Evolutionary conservation across 192 early-diverging fungal species (phyloP).

Genomic region (Coemansia sp.): DNA sequence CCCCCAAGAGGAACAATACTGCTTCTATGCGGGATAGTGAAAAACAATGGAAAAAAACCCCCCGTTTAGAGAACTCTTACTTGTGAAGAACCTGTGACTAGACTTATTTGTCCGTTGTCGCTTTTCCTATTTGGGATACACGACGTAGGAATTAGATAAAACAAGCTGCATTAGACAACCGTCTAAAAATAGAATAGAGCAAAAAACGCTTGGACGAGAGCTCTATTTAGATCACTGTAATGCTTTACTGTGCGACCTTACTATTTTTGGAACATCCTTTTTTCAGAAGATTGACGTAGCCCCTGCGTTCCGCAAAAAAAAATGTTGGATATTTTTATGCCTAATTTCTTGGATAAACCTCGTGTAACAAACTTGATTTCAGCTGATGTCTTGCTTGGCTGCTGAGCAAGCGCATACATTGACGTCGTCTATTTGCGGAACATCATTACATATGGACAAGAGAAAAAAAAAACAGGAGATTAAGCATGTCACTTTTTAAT

Average conservation of each 20-base stretch:
- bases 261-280: slow-evolving; percentile 1
- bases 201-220: neutral
- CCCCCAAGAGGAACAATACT: neutral
- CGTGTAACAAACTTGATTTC: neutral
- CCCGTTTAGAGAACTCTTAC: neutral
- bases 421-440: neutral
- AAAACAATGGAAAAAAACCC: neutral
- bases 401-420: neutral
- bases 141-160: neutral
- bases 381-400: neutral
- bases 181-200: neutral
- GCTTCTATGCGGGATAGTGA: slow-evolving; percentile 8
- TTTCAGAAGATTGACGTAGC: neutral
- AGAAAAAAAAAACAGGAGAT: neutral
- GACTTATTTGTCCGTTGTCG: neutral
- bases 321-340: neutral
- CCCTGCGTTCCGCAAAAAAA: neutral
- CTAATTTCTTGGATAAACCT: neutral
- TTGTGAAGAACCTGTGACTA: neutral
- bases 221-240: neutral
- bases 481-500: neutral
- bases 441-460: neutral
- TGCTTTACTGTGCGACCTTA: neutral
- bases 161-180: neutral
- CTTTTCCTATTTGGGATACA: neutral